These are phyloP conservation scores for Anastatica hierochuntica DNA, from an alignment of 345 rosid species.

Conservation along the genomic window DNA sequence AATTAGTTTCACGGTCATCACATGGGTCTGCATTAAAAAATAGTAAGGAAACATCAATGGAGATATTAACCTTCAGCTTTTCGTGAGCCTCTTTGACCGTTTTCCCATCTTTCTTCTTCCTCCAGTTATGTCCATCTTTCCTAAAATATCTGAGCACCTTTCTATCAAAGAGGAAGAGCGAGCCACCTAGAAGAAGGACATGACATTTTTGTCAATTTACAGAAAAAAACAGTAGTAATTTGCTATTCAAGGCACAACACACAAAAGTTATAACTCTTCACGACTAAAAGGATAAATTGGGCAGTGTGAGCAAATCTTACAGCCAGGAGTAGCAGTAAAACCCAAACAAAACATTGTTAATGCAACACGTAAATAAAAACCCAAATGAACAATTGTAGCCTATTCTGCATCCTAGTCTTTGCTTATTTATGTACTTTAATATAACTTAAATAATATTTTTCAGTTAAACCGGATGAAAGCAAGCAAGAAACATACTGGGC, in stretches of 20 bases:
- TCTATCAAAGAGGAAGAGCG: conserved; percentile 76
- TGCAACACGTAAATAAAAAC: no score
- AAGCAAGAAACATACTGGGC: conserved; percentile 47
- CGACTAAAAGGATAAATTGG: conserved; percentile 1
- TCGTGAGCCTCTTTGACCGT: conserved; percentile 97
- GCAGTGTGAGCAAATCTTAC: no score
- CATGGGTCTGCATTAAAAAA: no score
- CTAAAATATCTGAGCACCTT: conserved; percentile 79
- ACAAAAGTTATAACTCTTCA: neutral
- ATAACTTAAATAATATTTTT: neutral
- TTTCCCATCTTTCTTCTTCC: conserved; percentile 92
- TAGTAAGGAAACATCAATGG: conserved; percentile 3
- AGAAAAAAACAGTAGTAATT: neutral
- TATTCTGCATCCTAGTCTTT: neutral
- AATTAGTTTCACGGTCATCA: no score
- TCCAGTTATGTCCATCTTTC: conserved; percentile 88
- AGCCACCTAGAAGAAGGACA: conserved; percentile 58
- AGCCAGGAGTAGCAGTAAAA: no score
- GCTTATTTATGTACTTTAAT: neutral
- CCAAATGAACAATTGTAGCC: no score
- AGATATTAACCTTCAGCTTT: conserved; percentile 84
- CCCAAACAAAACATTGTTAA: no score
- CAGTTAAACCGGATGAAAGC: neutral
- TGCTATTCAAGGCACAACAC: neutral
- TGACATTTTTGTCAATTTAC: conserved; percentile 18